Evolutionary conservation across 179 eudicot genomes (phyloP).

Genomic region (Camellia oleifera): DNA sequence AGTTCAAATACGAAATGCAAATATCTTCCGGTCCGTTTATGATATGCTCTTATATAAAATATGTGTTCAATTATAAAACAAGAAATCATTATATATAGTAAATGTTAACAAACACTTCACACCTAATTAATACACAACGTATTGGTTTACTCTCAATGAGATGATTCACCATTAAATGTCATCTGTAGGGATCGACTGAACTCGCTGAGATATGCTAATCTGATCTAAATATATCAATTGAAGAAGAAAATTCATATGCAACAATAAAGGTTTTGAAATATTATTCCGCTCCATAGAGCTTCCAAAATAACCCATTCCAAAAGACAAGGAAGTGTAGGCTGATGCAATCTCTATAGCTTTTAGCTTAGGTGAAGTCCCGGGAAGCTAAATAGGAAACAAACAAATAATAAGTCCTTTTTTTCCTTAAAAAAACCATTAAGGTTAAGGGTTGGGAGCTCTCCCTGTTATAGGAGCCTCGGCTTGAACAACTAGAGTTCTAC

Average conservation of each 20-base stretch:
- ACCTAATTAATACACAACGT: too few species aligned
- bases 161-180: neutral
- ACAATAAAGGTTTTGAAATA: neutral
- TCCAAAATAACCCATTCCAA: slow-evolving; percentile 87
- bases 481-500: slow-evolving; percentile 81
- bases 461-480: slow-evolving; percentile 62
- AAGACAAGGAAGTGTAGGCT: slow-evolving; percentile 67
- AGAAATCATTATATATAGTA: too few species aligned
- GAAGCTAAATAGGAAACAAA: slow-evolving; percentile 35
- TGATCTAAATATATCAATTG: neutral
- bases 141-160: neutral
- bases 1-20: too few species aligned
- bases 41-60: too few species aligned
- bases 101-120: too few species aligned
- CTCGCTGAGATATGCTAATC: neutral
- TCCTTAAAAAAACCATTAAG: neutral
- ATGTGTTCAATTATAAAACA: too few species aligned
- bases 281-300: slow-evolving; percentile 58
- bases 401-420: neutral
- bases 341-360: slow-evolving; percentile 87
- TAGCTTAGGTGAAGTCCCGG: slow-evolving; percentile 41
- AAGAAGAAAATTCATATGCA: neutral
- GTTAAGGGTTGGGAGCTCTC: slow-evolving; percentile 13
- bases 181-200: neutral
- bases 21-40: too few species aligned